Percentiles rank a stretch among this genome's conserved stretches.
phyloP scores from a whole-genome alignment of 176 grass and related monocot species.

The Avena atlantica region DNA sequence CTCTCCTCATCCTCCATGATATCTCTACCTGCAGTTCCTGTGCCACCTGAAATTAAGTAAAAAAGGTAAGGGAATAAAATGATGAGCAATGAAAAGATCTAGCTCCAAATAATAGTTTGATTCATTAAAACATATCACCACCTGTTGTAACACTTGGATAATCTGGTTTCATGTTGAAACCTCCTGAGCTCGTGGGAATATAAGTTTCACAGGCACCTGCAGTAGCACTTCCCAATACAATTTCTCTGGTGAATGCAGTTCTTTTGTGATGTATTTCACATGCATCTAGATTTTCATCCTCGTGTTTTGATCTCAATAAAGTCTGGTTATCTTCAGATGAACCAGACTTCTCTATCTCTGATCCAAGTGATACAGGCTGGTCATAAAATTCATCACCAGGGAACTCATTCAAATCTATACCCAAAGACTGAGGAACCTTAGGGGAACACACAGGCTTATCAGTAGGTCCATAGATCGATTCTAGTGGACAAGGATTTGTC shows the following conservation, averaged over 20 bases:
- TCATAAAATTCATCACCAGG: slow-evolving; percentile 60
- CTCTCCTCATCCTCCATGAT: slow-evolving; percentile 32
- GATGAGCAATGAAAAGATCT: slow-evolving; percentile 22
- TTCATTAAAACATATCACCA: slow-evolving; percentile 43
- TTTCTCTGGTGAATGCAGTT: slow-evolving; percentile 18
- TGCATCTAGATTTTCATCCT: slow-evolving; percentile 37
- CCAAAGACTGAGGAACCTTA: slow-evolving; percentile 54
- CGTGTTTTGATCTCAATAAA: slow-evolving; percentile 34
- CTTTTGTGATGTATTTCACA: slow-evolving; percentile 35
- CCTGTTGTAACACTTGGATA: slow-evolving; percentile 51
- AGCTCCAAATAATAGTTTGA: background rate
- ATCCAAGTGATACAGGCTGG: slow-evolving; percentile 31
- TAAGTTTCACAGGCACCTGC: slow-evolving; percentile 26
- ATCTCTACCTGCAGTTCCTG: slow-evolving; percentile 25
- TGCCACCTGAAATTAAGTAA: slow-evolving; percentile 49
- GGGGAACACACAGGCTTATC: slow-evolving; percentile 43
- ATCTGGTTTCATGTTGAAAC: slow-evolving; percentile 16
- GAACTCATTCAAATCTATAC: slow-evolving; percentile 71
- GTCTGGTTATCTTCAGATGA: slow-evolving; percentile 38
- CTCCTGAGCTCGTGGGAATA: slow-evolving; percentile 24
- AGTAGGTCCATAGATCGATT: slow-evolving; percentile 36
- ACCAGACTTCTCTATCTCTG: slow-evolving; percentile 43
- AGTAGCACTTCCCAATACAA: slow-evolving; percentile 27
- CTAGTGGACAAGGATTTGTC: slow-evolving; percentile 35
- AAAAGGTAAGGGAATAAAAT: slow-evolving; percentile 32